Evolutionary conservation across 148 eudicot genomes (phyloP).

Genomic region (Camellia sinensis): DNA sequence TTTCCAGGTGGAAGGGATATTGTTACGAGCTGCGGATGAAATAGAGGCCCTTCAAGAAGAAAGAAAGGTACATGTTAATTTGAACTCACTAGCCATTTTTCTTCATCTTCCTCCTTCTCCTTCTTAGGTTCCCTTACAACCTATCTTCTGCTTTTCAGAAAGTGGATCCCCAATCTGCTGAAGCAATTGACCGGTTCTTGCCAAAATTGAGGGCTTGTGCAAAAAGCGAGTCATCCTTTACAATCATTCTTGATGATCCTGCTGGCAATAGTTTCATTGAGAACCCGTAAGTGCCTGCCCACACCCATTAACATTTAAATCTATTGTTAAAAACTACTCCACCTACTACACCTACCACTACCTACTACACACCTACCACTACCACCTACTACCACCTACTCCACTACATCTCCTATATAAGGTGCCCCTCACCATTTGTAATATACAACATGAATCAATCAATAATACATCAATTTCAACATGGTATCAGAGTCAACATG

Average conservation of each 20-base stretch:
- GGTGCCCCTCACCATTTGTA: no score
- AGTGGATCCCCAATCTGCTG: conserved; percentile 83
- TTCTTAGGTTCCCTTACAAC: conserved; percentile 2
- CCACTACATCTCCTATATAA: no score
- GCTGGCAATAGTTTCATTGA: conserved; percentile 96
- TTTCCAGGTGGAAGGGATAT: conserved; percentile 77
- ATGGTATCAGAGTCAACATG: no score
- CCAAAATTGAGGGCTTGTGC: conserved; percentile 78
- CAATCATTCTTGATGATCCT: conserved; percentile 88
- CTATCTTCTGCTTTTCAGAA: conserved; percentile 43
- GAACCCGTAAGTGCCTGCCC: conserved; percentile 61
- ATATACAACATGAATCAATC: no score
- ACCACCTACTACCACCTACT: no score
- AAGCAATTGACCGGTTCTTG: conserved; percentile 80
- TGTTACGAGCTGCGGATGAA: conserved; percentile 74
- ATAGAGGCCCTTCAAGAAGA: conserved; percentile 89
- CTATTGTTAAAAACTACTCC: no score
- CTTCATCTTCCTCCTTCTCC: background rate
- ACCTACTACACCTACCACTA: no score
- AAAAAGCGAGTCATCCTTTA: conserved; percentile 61
- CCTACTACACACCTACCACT: no score
- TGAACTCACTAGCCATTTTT: background rate
- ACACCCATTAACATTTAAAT: background rate
- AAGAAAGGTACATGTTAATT: conserved; percentile 52
- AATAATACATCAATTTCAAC: no score